phyloP scores from a whole-genome alignment of 495 filamentous ascomycete species.

The Penicillium atrosanguineum region DNA sequence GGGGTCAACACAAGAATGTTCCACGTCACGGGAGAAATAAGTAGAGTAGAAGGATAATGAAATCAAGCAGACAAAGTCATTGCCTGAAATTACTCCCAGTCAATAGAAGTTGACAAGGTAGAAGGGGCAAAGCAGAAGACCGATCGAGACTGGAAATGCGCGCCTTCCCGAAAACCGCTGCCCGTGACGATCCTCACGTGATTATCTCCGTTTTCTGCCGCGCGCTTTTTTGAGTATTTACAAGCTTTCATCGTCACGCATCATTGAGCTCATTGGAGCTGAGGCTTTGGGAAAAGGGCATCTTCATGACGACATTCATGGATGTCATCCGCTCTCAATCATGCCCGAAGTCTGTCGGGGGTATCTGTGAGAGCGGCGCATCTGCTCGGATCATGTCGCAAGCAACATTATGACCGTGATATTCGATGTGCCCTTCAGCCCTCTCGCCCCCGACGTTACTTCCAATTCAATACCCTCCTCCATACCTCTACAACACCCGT shows the following conservation, averaged over 20 bases:
- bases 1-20: slow-evolving; percentile 14
- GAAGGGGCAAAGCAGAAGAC: slow-evolving; percentile 10
- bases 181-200: slow-evolving; percentile 44
- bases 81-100: neutral
- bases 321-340: slow-evolving; percentile 49
- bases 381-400: slow-evolving; percentile 21
- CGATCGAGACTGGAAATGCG: slow-evolving; percentile 28
- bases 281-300: slow-evolving; percentile 9
- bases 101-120: slow-evolving; percentile 6
- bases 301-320: slow-evolving; percentile 42
- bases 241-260: neutral
- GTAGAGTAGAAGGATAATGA: neutral
- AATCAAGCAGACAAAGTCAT: neutral
- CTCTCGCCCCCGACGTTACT: slow-evolving; percentile 5
- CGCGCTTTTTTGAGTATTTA: slow-evolving; percentile 3
- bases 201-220: slow-evolving; percentile 28
- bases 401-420: slow-evolving; percentile 24
- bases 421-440: slow-evolving; percentile 1
- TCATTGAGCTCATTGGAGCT: slow-evolving; percentile 9
- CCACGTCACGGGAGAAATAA: slow-evolving; percentile 1
- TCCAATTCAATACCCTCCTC: slow-evolving; percentile 1
- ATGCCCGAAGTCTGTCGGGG: slow-evolving; percentile 43
- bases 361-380: slow-evolving; percentile 38
- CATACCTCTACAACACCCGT: neutral
- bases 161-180: slow-evolving; percentile 38